A percentile compares a stretch with the other conserved stretches of the same genome.
These are phyloP conservation scores for Saccharomycopsis sp. DNA, from an alignment of 805 yeast species.

Conservation along the genomic window DNA sequence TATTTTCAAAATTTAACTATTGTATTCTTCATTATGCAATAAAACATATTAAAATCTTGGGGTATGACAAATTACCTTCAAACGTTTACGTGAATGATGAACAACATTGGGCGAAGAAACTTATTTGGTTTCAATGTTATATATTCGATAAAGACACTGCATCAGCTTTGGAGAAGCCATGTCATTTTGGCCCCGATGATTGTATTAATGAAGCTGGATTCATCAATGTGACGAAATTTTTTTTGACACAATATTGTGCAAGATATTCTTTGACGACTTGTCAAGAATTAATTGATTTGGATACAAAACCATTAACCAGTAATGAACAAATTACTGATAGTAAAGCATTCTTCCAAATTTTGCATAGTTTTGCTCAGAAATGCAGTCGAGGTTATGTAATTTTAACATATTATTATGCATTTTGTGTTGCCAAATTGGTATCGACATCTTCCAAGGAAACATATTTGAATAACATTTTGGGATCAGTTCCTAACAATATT, in stretches of 20 bases:
- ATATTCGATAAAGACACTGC: conserved; percentile 10
- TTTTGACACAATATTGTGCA: conserved; percentile 2
- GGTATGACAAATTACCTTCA: conserved; percentile 8
- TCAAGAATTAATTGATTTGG: conserved; percentile 2
- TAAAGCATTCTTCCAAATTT: neutral
- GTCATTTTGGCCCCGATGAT: conserved; percentile 2
- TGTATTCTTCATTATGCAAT: conserved; percentile 7
- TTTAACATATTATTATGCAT: neutral
- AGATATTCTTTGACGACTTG: neutral
- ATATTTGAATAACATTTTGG: neutral
- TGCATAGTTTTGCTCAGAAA: neutral
- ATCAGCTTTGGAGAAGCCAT: conserved; percentile 8
- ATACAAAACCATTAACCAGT: neutral
- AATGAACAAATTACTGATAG: neutral
- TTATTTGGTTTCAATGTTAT: conserved; percentile 13
- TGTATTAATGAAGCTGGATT: conserved; percentile 10
- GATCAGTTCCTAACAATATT: neutral
- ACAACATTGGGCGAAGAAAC: conserved; percentile 1
- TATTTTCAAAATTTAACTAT: conserved; percentile 13
- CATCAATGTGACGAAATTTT: conserved; percentile 7
- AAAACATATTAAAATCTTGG: conserved; percentile 9
- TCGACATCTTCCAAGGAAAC: neutral
- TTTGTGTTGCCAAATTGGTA: neutral
- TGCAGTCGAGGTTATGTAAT: neutral
- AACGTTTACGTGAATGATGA: conserved; percentile 3